These are phyloP conservation scores for Entonaema liquescens DNA, from an alignment of 495 filamentous ascomycete species.

Conservation along the genomic window DNA sequence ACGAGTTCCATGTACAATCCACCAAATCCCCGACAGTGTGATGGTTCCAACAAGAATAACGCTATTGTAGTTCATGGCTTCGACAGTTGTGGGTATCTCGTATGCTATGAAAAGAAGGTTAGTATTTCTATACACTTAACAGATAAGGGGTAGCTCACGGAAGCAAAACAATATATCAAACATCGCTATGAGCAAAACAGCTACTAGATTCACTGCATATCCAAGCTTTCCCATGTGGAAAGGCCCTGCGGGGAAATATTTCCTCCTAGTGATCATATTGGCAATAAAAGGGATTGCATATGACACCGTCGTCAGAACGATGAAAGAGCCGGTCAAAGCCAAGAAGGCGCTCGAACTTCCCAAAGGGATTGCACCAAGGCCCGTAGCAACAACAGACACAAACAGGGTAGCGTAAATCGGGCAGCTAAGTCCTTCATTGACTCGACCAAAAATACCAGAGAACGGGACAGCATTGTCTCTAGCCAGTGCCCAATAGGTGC, in stretches of 20 bases:
- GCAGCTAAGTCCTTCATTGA: slow-evolving; percentile 64
- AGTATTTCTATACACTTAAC: background rate
- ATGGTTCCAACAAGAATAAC: slow-evolving; percentile 69
- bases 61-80: slow-evolving; percentile 76
- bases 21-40: slow-evolving; percentile 65
- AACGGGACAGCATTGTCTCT: slow-evolving; percentile 74
- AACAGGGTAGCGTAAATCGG: slow-evolving; percentile 75
- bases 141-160: slow-evolving; percentile 42
- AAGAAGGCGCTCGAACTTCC: slow-evolving; percentile 78
- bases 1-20: slow-evolving; percentile 64
- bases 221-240: slow-evolving; percentile 75
- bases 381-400: slow-evolving; percentile 67
- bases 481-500: slow-evolving; percentile 85
- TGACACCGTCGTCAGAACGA: slow-evolving; percentile 75
- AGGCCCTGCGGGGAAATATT: slow-evolving; percentile 69
- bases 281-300: slow-evolving; percentile 81
- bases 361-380: slow-evolving; percentile 78
- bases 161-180: slow-evolving; percentile 82
- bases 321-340: slow-evolving; percentile 77
- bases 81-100: slow-evolving; percentile 60
- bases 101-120: slow-evolving; percentile 56
- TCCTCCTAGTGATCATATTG: slow-evolving; percentile 71
- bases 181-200: slow-evolving; percentile 70
- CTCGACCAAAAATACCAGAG: slow-evolving; percentile 53
- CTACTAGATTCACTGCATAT: slow-evolving; percentile 64